These are phyloP conservation scores for Sporothrix humicola DNA, from an alignment of 2,329 filamentous ascomycete genomes.

Conservation along the genomic window DNA sequence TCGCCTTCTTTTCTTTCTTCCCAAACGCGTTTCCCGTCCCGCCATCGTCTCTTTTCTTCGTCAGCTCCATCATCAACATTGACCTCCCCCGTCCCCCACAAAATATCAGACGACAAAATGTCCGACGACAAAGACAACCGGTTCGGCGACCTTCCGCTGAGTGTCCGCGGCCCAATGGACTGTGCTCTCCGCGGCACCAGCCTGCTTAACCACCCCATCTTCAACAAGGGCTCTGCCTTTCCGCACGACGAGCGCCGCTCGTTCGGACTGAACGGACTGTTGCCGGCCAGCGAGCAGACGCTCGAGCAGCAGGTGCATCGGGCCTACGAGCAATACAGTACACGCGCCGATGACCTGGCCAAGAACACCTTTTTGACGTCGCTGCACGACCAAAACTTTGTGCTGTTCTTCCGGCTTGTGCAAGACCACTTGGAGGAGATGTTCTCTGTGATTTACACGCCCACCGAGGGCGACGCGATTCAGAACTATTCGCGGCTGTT, in stretches of 20 bases:
- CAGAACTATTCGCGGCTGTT: slow-evolving; percentile 82
- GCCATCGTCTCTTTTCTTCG: background rate
- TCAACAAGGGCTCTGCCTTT: slow-evolving; percentile 87
- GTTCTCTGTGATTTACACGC: slow-evolving; percentile 90
- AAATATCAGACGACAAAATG: background rate
- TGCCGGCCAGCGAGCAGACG: slow-evolving; percentile 74
- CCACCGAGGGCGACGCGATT: slow-evolving; percentile 88
- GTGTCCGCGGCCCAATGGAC: slow-evolving; percentile 55
- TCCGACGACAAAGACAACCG: slow-evolving; percentile 39
- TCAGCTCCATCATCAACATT: background rate
- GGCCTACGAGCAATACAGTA: slow-evolving; percentile 80
- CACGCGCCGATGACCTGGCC: slow-evolving; percentile 66
- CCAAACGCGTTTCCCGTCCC: background rate
- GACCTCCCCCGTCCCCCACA: background rate
- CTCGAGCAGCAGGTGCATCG: slow-evolving; percentile 77
- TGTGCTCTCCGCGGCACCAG: slow-evolving; percentile 58
- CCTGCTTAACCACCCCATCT: slow-evolving; percentile 68
- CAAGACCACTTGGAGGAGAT: slow-evolving; percentile 82
- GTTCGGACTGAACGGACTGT: slow-evolving; percentile 74
- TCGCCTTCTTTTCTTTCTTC: background rate
- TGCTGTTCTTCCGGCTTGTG: slow-evolving; percentile 79
- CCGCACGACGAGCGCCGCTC: slow-evolving; percentile 67
- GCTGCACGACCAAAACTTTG: slow-evolving; percentile 83
- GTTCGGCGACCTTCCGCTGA: slow-evolving; percentile 55
- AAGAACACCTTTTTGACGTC: slow-evolving; percentile 90